Percentiles rank a stretch among this genome's conserved stretches.
phyloP scores from a whole-genome alignment of 768 basidiomycete species.

The Suillus plorans region DNA sequence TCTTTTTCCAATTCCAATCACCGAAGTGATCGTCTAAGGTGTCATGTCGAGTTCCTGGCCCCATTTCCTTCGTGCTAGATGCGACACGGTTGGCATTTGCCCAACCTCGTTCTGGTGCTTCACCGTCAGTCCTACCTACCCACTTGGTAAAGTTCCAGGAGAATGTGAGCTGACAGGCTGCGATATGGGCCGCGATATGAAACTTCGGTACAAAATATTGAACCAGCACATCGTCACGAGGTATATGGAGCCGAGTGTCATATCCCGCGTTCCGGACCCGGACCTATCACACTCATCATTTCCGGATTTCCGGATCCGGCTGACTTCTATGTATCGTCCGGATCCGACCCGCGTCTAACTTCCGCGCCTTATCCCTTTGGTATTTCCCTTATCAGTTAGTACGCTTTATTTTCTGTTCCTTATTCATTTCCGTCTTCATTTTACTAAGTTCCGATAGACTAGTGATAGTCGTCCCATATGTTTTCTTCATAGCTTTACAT shows the following conservation, averaged over 20 bases:
- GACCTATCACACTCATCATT: too few relatives aligned
- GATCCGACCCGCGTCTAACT: too few relatives aligned
- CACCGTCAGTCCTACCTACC: not conserved
- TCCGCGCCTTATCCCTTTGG: too few relatives aligned
- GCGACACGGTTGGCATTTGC: not conserved
- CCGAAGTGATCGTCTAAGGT: not conserved
- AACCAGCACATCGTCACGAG: not conserved
- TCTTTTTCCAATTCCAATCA: not conserved
- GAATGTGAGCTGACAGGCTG: not conserved
- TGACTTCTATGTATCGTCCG: too few relatives aligned
- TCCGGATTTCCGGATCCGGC: too few relatives aligned
- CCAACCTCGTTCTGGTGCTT: not conserved
- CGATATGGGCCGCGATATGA: not conserved
- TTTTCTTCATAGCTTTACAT: too few relatives aligned
- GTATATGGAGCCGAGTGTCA: not conserved
- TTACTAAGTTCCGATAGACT: too few relatives aligned
- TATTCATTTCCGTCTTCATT: too few relatives aligned
- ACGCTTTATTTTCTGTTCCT: too few relatives aligned
- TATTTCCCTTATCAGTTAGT: too few relatives aligned
- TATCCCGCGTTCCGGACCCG: too few relatives aligned
- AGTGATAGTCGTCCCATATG: too few relatives aligned
- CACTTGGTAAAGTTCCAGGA: not conserved
- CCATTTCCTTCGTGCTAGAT: not conserved
- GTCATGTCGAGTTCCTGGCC: not conserved
- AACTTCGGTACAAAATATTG: not conserved